A percentile compares a stretch with the other conserved stretches of the same genome.
Conservation (phyloP, 2,329 filamentous ascomycete genomes). For the Metarhizium brunneum region DNA sequence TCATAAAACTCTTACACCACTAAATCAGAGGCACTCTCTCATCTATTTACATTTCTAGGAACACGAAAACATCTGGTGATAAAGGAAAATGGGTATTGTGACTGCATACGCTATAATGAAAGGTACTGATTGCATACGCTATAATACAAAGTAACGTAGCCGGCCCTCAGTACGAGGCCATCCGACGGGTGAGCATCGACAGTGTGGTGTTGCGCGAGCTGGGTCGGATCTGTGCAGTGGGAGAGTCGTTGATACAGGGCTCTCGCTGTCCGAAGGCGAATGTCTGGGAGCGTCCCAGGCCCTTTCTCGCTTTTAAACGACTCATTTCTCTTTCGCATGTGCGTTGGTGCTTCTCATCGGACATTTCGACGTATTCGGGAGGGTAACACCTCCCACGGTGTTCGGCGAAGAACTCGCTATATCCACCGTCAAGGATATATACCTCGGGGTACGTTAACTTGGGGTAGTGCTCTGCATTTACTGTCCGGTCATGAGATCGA, state of each 20-base stretch:
- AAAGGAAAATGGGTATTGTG: conserved; percentile 6
- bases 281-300: conserved; percentile 79
- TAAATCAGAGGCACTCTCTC: background rate
- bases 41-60: background rate
- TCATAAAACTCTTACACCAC: background rate
- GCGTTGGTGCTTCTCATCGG: conserved; percentile 78
- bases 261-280: conserved; percentile 83
- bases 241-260: conserved; percentile 47
- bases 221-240: conserved; percentile 41
- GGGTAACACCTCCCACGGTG: conserved; percentile 78
- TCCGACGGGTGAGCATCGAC: conserved; percentile 45
- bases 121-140: background rate
- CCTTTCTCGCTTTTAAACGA: conserved; percentile 81
- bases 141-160: conserved; percentile 5
- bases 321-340: conserved; percentile 94
- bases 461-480: conserved; percentile 81
- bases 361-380: conserved; percentile 96
- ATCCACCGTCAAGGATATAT: conserved; percentile 94
- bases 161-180: conserved; percentile 50
- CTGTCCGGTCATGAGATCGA: conserved; percentile 75
- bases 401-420: conserved; percentile 81
- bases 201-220: conserved; percentile 29
- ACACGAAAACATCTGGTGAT: background rate
- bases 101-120: conserved; percentile 2
- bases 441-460: conserved; percentile 90